Evolutionary conservation across 2,329 filamentous ascomycete genomes (phyloP), one percentile per base, ranked within the genome.

Genomic region (Zymoseptoria ardabiliae): DNA sequence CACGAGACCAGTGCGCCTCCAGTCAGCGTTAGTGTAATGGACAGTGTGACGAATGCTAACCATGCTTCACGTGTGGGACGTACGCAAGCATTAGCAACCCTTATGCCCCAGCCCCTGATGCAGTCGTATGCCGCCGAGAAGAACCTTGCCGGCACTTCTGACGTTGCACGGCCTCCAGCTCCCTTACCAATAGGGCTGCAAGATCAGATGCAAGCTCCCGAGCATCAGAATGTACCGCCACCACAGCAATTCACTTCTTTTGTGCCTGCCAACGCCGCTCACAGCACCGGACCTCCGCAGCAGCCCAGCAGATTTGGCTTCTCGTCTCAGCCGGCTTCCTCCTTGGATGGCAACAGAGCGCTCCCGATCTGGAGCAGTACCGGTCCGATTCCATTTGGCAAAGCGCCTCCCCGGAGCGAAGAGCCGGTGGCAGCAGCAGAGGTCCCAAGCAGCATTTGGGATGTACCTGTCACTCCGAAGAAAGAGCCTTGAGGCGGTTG

Each of bases 391-490:
- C 72, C 72, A 1, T 73, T 72, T 52, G 69, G 63, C 13, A 50
- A 61, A n/a, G 52, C 58, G 5, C 56, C 60, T 10, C n/a, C 41
- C 17, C 56, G 60, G 21, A 60, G 52, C 54, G 58, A 48, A 25
- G 30, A 17, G 50, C 50, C 20, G 22, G n/a, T 7, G 20, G 50
- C 19, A 13, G 56, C 58, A 11, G 61, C 48, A 68, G 74, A 58
- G 57, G 35, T 45, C 4, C 35, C 13, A 2, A n/a, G 35, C 35
- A 64, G 61, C 57, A 70, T 78, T n/a, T 79, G 77, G 75, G 77
- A 78, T 54, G 72, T 79, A 35, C 77, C 76, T 3, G 75, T 78
- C 23, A 78, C 77, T 25, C 76, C 78, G 11, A 60, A 59, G 22
- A 62, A 66, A 17, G 35, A 45, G 35, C 35, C 35, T 45, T 45